phyloP scores from a whole-genome alignment of 352 stramenopile species.

The Phytophthora cryptogea region DNA sequence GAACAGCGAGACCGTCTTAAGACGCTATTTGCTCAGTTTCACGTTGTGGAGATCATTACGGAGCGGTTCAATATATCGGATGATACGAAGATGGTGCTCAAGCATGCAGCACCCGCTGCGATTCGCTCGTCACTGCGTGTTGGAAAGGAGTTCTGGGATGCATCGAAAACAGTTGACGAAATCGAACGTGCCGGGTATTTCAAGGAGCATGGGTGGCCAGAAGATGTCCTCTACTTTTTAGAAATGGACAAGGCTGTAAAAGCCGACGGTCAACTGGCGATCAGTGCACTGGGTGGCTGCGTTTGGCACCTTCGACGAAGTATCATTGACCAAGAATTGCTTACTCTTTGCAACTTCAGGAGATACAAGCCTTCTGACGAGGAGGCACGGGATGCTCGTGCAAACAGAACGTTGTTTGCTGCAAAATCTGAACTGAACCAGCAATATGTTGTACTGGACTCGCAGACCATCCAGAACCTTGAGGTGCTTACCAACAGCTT shows the following conservation, averaged over 20 bases:
- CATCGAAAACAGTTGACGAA: constrained; percentile 89
- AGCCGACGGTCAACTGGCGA: constrained; percentile 57
- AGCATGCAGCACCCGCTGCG: constrained; percentile 62
- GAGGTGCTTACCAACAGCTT: constrained; percentile 94
- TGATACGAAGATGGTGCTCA: constrained; percentile 76
- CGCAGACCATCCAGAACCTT: constrained; percentile 97
- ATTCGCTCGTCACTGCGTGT: constrained; percentile 69
- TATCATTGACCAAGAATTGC: constrained; percentile 84
- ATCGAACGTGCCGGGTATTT: constrained; percentile 91
- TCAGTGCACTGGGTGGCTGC: constrained; percentile 74
- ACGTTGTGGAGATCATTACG: constrained; percentile 85
- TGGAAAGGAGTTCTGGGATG: constrained; percentile 91
- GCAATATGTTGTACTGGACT: constrained; percentile 95
- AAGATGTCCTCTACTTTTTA: constrained; percentile 57
- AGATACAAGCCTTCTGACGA: constrained; percentile 83
- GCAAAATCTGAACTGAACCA: constrained; percentile 66
- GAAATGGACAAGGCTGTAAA: constrained; percentile 78
- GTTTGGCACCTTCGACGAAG: constrained; percentile 82
- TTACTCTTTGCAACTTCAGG: constrained; percentile 80
- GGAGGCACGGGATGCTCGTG: constrained; percentile 35
- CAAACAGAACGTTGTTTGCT: constrained; percentile 29
- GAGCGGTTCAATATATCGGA: constrained; percentile 68
- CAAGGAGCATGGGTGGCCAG: constrained; percentile 72
- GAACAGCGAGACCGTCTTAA: constrained; percentile 94
- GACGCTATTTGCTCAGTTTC: constrained; percentile 93